Evolutionary conservation across 805 yeast genomes (phyloP).

Genomic region (Ogataea minuta): DNA sequence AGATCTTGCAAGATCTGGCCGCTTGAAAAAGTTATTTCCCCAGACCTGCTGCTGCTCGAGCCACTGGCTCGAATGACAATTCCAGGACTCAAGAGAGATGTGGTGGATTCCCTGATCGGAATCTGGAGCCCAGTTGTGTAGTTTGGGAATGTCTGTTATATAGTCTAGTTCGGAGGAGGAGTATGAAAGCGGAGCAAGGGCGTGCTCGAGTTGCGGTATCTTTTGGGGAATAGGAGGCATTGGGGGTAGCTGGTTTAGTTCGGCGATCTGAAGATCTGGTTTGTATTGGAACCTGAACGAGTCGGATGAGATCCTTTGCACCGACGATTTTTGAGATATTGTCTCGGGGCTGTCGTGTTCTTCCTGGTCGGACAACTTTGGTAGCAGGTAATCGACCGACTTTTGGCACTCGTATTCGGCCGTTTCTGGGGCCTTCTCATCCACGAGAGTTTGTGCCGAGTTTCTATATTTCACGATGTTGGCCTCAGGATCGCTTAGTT

Average conservation of each 20-base stretch:
- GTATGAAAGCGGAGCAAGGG: conserved; percentile 5
- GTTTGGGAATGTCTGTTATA: conserved; percentile 25
- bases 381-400: conserved; percentile 3
- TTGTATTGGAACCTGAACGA: conserved; percentile 5
- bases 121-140: conserved; percentile 17
- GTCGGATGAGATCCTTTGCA: background rate
- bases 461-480: conserved; percentile 15
- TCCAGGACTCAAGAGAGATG: conserved; percentile 32
- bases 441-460: conserved; percentile 23
- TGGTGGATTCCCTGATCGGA: conserved; percentile 18
- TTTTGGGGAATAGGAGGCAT: background rate
- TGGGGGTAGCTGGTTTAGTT: background rate
- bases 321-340: background rate
- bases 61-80: conserved; percentile 25
- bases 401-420: conserved; percentile 7
- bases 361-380: background rate
- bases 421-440: conserved; percentile 7
- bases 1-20: conserved; percentile 16
- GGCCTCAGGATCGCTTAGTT: conserved; percentile 1
- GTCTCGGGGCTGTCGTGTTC: background rate
- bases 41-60: conserved; percentile 18
- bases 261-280: background rate
- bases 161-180: conserved; percentile 13
- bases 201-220: conserved; percentile 2
- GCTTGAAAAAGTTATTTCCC: conserved; percentile 11